Base-by-base conservation (phyloP, 176 grass and related monocot genomes). In the Eremochloa ophiuroides region DNA sequence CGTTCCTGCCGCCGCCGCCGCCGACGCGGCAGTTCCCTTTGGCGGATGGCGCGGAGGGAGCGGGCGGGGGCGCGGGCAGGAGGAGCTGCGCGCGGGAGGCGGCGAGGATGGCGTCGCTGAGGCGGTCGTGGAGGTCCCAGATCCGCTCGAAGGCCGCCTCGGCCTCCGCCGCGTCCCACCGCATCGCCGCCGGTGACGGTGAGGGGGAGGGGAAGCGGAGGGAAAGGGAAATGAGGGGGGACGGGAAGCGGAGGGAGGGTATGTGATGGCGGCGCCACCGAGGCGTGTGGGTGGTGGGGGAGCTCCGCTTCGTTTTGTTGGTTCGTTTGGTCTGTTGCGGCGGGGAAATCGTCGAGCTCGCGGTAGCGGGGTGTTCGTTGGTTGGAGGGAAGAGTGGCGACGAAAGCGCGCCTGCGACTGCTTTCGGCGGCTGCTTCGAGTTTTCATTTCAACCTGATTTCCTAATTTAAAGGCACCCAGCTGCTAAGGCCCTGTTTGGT, bases 71-170 rank as follows among this genome's bases (percentile, higher is more conserved):
- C 59, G 80, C 29, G 44, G 44, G 46, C 14, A 50, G 69, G 61
- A 89, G 80, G 60, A 87, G 86, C 72, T 84, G 87, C 2, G 84
- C 59, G 80, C 84, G 84, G 42, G 91, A 89, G 66, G 80, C 42
- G 41, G 87, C 60, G 60, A 89, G 87, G 76, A 89, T 89, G 76
- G 91, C 83, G 47, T 93, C 87, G 76, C 87, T 92, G 83, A 92
- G 76, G 79, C 84, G 87, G 83, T 92, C 90, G 63, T 92, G 90
- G 10, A 92, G 80, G 79, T 89, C 86, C 90, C 83, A 92, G 86
- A 92, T 89, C 90, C 83, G 79, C 83, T 93, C 87, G 34, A 87
- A 80, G 3, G 77, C 76, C 26, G 77, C 79, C 79, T 85, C 87
- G 40, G 82, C 74, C 69, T 76, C 85, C 74, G 82, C 77, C 30